Conservation (phyloP, 768 basidiomycete genomes). For the Rubroboletus satanas region DNA sequence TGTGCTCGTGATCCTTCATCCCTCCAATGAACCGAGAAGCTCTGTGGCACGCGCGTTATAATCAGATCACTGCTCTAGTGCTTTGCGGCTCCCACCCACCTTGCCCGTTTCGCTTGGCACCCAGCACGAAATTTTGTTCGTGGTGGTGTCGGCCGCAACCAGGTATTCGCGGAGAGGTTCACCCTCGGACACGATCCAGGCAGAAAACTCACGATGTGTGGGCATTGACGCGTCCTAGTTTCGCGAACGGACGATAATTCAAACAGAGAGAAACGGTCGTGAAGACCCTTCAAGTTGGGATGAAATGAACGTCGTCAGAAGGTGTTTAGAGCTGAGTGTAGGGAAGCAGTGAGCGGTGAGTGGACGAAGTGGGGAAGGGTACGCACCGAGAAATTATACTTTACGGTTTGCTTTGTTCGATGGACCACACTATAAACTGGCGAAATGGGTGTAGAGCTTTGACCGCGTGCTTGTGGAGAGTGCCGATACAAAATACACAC, state of each 20-base stretch:
- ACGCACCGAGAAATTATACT: background rate
- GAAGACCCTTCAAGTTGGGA: background rate
- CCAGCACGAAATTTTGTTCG: conserved; percentile 59
- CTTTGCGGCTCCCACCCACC: conserved; percentile 30
- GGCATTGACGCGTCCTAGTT: conserved; percentile 36
- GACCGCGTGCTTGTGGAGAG: background rate
- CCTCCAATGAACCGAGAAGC: conserved; percentile 61
- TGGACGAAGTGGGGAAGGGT: background rate
- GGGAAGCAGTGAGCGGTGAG: background rate
- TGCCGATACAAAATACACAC: conserved; percentile 8
- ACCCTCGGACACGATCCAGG: conserved; percentile 60
- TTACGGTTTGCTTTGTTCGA: background rate
- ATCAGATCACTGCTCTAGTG: conserved; percentile 1
- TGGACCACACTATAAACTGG: background rate
- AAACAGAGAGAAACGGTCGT: background rate
- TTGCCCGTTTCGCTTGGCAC: conserved; percentile 59
- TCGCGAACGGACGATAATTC: background rate
- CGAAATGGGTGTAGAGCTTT: background rate
- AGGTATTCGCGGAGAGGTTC: conserved; percentile 51
- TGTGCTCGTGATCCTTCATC: conserved; percentile 53
- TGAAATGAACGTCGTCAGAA: background rate
- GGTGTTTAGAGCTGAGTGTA: background rate
- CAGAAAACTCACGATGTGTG: conserved; percentile 58
- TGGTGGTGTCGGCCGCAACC: conserved; percentile 43
- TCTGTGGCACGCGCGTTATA: conserved; percentile 32